A percentile compares a stretch with the other conserved stretches of the same genome.
Conservation (phyloP, 2,329 filamentous ascomycete genomes). For the Akanthomyces uredinophilus region DNA sequence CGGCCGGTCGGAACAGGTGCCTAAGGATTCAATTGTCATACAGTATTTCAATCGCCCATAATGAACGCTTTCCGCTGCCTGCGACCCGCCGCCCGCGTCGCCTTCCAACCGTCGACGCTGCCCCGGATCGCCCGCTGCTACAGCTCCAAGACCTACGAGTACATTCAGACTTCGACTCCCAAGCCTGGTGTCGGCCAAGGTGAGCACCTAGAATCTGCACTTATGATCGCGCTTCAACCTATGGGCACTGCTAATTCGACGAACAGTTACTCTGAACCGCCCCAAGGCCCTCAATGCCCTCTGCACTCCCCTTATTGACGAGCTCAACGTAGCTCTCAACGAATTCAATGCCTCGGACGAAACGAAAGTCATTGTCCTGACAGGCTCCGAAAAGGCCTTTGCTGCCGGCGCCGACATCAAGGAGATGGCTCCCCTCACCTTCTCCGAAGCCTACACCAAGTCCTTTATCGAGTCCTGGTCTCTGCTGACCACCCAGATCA, state of each 20-base stretch:
- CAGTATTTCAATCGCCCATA: slow-evolving; percentile 15
- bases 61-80: slow-evolving; percentile 55
- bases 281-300: slow-evolving; percentile 95
- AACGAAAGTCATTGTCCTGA: slow-evolving; percentile 75
- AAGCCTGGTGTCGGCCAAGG: slow-evolving; percentile 87
- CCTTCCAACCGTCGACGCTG: slow-evolving; percentile 51
- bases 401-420: slow-evolving; percentile 98
- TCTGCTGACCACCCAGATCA: slow-evolving; percentile 72
- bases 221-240: not conserved
- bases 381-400: slow-evolving; percentile 84
- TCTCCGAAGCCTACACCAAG: slow-evolving; percentile 77
- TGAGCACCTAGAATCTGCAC: slow-evolving; percentile 35
- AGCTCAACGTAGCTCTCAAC: slow-evolving; percentile 75
- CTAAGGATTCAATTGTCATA: not conserved
- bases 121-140: slow-evolving; percentile 51
- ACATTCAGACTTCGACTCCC: slow-evolving; percentile 75
- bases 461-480: slow-evolving; percentile 98
- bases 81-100: slow-evolving; percentile 48
- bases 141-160: slow-evolving; percentile 63
- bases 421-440: slow-evolving; percentile 92
- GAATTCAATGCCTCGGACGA: slow-evolving; percentile 64
- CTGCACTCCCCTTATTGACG: slow-evolving; percentile 80
- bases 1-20: not conserved
- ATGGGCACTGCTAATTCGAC: not conserved
- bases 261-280: slow-evolving; percentile 82